Conservation (phyloP, 805 yeast species). For the Nakazawaea laoshanensis region DNA sequence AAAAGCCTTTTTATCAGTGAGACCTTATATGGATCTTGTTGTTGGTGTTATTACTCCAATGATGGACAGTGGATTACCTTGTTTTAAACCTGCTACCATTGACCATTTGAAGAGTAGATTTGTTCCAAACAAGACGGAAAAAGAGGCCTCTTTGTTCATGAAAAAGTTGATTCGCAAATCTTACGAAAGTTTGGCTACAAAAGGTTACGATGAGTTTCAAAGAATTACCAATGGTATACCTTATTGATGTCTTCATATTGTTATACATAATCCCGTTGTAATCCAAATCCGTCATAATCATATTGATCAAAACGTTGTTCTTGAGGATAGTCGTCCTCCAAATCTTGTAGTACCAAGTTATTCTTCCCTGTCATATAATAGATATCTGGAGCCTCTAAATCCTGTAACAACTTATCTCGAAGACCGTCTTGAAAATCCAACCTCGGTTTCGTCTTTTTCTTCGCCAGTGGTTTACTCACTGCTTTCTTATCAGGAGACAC, state of each 20-base stretch:
- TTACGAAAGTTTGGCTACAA: slow-evolving; percentile 81
- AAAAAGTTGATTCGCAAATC: slow-evolving; percentile 69
- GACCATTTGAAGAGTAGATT: slow-evolving; percentile 70
- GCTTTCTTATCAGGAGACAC: slow-evolving; percentile 13
- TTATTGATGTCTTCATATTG: slow-evolving; percentile 43
- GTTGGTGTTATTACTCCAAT: slow-evolving; percentile 83
- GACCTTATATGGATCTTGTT: slow-evolving; percentile 83
- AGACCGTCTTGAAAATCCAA: slow-evolving; percentile 13
- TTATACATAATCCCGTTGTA: too few species aligned
- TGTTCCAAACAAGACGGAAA: slow-evolving; percentile 71
- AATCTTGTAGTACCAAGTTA: too few species aligned
- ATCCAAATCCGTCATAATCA: too few species aligned
- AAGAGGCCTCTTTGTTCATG: slow-evolving; percentile 77
- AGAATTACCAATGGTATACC: slow-evolving; percentile 96
- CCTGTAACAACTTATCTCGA: slow-evolving; percentile 7
- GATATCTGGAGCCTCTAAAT: too few species aligned
- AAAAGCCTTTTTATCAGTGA: slow-evolving; percentile 80
- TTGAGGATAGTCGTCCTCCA: too few species aligned
- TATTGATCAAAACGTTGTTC: too few species aligned
- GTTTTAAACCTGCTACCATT: slow-evolving; percentile 86
- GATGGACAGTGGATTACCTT: slow-evolving; percentile 93
- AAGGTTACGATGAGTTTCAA: slow-evolving; percentile 97
- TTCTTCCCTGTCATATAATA: too few species aligned
- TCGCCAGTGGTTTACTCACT: slow-evolving; percentile 22
- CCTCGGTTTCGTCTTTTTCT: slow-evolving; percentile 27